Evolutionary conservation across 306 rosid genomes (phyloP), one percentile per base, ranked within the genome.

Genomic region (Comarum palustre): DNA sequence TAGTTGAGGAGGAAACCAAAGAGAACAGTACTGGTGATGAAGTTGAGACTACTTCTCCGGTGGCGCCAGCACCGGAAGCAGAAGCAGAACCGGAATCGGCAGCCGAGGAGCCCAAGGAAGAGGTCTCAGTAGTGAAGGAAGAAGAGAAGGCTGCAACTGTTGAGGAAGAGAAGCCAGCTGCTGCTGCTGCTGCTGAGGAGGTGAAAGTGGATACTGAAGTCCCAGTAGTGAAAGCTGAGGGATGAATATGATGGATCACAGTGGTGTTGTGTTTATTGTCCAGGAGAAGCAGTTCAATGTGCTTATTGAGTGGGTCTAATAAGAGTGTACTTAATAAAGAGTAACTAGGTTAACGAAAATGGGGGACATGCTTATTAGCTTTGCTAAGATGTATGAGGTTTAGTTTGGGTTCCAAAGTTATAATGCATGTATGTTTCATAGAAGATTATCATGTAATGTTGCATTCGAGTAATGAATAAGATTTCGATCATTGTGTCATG

Each of bases 131-230:
- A 20, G 78, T 55, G 29, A 51, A 82, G 70, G 87, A 72, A 62
- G 80, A 81, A 47, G 82, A 67, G 82, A 64, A 79, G 73, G 74
- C 68, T 78, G 82, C 62, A 55, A 70, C 77, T 76, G 85, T 41
- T 46, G 82, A 83, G 78, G 86, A 75, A 58, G 69, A 83, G 70
- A 78, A 29, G 24, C 8, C 52, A 22, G 88, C 69, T 68, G 79
- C 50, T 15, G 75, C 38, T 15, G 77, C n/a, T n/a, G n/a, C n/a
- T n/a, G n/a, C 36, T 32, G 83, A 82, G 80, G 79, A 79, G 82
- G 81, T 55, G 22, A 79, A 58, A 27, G 80, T 61, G 45, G 76
- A 27, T 14, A 20, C 45, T 1, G 79, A 68, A 54, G 68, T 54
- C 31, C 71, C 72, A 3, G 77, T 41, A 69, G 82, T 61, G 83